Base-by-base conservation (phyloP, 2,329 filamentous ascomycete genomes). In the Pseudocercospora vitis region DNA sequence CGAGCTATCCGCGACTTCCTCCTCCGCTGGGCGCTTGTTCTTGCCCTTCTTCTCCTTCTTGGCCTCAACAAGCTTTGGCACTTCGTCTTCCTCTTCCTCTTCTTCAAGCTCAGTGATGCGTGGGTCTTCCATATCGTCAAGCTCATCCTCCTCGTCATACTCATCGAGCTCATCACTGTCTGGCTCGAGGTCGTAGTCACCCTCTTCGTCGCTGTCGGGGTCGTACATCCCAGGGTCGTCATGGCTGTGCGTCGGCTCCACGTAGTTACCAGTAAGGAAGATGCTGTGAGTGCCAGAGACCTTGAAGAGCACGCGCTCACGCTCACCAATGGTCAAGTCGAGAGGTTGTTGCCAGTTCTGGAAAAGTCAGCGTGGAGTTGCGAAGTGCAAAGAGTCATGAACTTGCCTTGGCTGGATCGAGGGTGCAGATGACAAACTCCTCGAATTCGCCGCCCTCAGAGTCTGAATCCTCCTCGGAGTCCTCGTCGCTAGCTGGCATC, bases 311-410 rank as follows among this genome's bases (percentile, higher is more conserved):
- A 96, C 86, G 65, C 84, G 84, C 80, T 99, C 94, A 64, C 88
- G 83, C 72, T 96, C 88, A 66, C 83, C 85, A 70, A 99, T 84
- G 60, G 89, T 94, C 73, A 99, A 89, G 74, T 99, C 90, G 55
- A 99, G 84, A 44, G 94, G 78, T 76, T 99, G 95, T 77, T 99
- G 94, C 81, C 87, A 96, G 78, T 89, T 84, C 94, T 97, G 67
- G 8, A n/a, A 37, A 50, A 55, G 68, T 73, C 68, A 74, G 62
- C 44, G 57, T 35, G 52, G 29, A 57, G 52, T 42, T 51, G 18
- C 12, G 19, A 19, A 52, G 32, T 33, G 46, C 16, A 31, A 44
- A 23, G 21, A 14, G 8, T 11, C 44, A 18, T 39, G 24, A 52
- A 70, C 81, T 72, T 85, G 96, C 94, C 78, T 87, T 89, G 74